Base-by-base conservation (phyloP, 257 asterid species). In the Lithospermum erythrorhizon region DNA sequence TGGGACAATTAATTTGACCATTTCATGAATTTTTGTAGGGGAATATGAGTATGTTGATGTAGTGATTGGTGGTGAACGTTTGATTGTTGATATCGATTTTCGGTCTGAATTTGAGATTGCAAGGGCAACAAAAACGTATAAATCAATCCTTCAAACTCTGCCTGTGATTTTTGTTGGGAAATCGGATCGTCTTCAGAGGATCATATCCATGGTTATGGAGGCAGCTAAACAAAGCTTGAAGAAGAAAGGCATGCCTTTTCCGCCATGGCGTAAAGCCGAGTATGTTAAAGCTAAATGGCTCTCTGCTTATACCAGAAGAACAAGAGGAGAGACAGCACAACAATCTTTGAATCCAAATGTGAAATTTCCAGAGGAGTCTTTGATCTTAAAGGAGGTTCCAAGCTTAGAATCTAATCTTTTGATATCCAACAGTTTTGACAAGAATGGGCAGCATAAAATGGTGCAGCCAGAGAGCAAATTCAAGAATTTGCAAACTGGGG, bases 281-380 rank as follows among this genome's bases (percentile, higher is more conserved):
- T 91, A 91, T 29, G 83, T 91, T 17, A 82, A 78, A 72, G 81
- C 94, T 58, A 91, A 91, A 71, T 91, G 98, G 96, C 84, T 87
- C 55, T 82, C 98, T 6, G 75, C 89, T 32, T 77, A 67, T 73
- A 76, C 87, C 21, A 79, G 91, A 14, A 17, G 62, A 37, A 57
- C 75, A 7, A 30, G 3, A 19, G 9, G 62, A 4, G 15, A 61
- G 35, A 57, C 57, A 16, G 27, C 53, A 4, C 30, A 51, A 16
- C 21, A 49, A 2, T 18, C 29, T 11, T 0, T 22, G 20, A 16
- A 22, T 9, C 22, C 70, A 16, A 8, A 22, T 35, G 47, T 61
- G 67, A 63, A 45, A 27, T n/a, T 35, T 10, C 65, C 35, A 35
- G 9, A 35, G 52, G 68, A 49, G 18, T 21, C 61, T 52, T 41